Base-by-base conservation (phyloP, 768 basidiomycete species). In the Pleurotus pulmonarius region DNA sequence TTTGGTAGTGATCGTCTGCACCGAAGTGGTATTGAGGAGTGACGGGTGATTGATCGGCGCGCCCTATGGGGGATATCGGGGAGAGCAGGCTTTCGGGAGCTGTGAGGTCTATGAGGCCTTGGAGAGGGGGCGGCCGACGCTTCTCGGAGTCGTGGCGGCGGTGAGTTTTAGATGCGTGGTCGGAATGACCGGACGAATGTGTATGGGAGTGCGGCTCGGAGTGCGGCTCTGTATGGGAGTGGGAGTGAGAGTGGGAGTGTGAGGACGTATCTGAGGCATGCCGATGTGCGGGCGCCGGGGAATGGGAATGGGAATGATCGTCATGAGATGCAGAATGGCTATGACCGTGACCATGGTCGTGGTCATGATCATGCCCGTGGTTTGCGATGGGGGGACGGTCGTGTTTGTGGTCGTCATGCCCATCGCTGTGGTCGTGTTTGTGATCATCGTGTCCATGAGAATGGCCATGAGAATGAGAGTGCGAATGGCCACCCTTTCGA, bases 11-110 rank as follows among this genome's bases (percentile, higher is more conserved):
- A 22, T 65, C 59, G 45, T 79, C 71, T 56, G 75, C 61, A 22
- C 60, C 64, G 26, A 71, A 64, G 37, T 74, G 77, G 67, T 90
- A 88, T 58, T 61, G 81, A 0, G 87, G 88, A 1, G 88, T 90
- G 20, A 88, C 69, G 0, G 87, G 88, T 0, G 85, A 83, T 47
- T 68, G 65, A 18, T 64, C 49, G 52, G 56, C 22, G 2, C 49
- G 41, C 29, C 49, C 45, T 20, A 53, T 38, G 15, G 46, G 54
- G 26, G 57, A 49, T 37, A 25, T 39, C 4, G 61, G 53, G 25
- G 59, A 60, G 18, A 58, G 53, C 11, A 56, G 49, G 43, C 57
- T 56, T 48, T 45, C 41, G 5, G 57, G 49, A 46, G 25, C 44
- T 2, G 51, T 25, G 15, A 40, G 34, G 39, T 53, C 51, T 15